Percentiles rank a stretch among this genome's conserved stretches.
Evolutionary conservation across 1,139 yeast genomes (phyloP).

Genomic region (Lodderomyces jiufengensis): DNA sequence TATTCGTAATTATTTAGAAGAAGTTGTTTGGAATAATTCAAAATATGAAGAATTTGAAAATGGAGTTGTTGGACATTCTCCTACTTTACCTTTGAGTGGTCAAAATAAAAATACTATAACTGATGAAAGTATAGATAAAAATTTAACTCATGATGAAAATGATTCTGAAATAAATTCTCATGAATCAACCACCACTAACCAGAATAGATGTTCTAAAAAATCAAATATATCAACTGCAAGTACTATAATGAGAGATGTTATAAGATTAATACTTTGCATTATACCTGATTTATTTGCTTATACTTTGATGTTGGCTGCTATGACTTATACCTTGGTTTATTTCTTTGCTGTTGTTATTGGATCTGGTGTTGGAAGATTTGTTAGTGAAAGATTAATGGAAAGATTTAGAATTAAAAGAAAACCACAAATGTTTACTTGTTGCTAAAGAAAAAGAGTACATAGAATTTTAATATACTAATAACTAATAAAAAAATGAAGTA

Average conservation of each 20-base stretch:
- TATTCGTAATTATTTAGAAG: slow-evolving; percentile 59
- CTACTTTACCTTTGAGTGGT: no score
- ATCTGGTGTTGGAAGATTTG: slow-evolving; percentile 62
- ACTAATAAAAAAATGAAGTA: not conserved
- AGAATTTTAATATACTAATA: no score
- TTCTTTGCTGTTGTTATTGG: slow-evolving; percentile 73
- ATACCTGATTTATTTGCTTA: slow-evolving; percentile 64
- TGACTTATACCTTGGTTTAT: slow-evolving; percentile 63
- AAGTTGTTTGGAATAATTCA: slow-evolving; percentile 53
- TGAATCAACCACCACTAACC: not conserved
- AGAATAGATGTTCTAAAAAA: not conserved
- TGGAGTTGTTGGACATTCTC: slow-evolving; percentile 11
- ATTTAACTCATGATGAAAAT: slow-evolving; percentile 5
- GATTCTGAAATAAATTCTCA: slow-evolving; percentile 4
- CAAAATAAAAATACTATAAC: no score
- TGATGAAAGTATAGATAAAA: slow-evolving; percentile 6
- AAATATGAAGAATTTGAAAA: slow-evolving; percentile 16
- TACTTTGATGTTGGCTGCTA: slow-evolving; percentile 73
- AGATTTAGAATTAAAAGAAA: slow-evolving; percentile 12
- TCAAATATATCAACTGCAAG: slow-evolving; percentile 20
- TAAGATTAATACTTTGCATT: slow-evolving; percentile 54
- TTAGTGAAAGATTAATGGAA: slow-evolving; percentile 51
- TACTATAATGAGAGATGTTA: slow-evolving; percentile 45
- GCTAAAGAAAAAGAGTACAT: slow-evolving; percentile 7
- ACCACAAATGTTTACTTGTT: slow-evolving; percentile 11